phyloP scores from a whole-genome alignment of 2,329 filamentous ascomycete genomes.

The Phyllosticta citrichinensis region DNA sequence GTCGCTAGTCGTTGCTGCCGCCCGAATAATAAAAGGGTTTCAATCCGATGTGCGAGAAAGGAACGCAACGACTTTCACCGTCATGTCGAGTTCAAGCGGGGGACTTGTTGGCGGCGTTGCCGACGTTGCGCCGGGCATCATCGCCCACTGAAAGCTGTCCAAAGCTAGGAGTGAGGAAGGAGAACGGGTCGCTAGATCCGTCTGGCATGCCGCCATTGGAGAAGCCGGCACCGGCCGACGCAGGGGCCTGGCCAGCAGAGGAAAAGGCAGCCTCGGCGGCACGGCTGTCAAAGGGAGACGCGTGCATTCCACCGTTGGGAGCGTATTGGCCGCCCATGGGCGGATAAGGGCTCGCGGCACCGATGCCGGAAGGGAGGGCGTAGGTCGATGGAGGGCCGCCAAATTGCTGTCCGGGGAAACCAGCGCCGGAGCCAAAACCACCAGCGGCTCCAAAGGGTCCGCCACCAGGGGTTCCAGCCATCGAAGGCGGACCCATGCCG shows the following conservation, averaged over 20 bases:
- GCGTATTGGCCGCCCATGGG: slow-evolving; percentile 74
- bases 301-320: slow-evolving; percentile 67
- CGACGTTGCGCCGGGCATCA: slow-evolving; percentile 34
- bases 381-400: slow-evolving; percentile 83
- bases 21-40: slow-evolving; percentile 10
- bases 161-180: slow-evolving; percentile 67
- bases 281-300: slow-evolving; percentile 84
- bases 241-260: slow-evolving; percentile 71
- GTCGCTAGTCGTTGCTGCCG: slow-evolving; percentile 12
- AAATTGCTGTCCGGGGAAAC: slow-evolving; percentile 65
- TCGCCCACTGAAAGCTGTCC: slow-evolving; percentile 61
- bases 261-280: slow-evolving; percentile 92
- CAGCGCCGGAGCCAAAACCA: slow-evolving; percentile 51
- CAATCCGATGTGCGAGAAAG: slow-evolving; percentile 12
- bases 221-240: slow-evolving; percentile 55
- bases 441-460: slow-evolving; percentile 63
- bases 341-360: slow-evolving; percentile 70
- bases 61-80: slow-evolving; percentile 9
- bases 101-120: slow-evolving; percentile 29
- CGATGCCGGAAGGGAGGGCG: slow-evolving; percentile 74
- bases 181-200: slow-evolving; percentile 64
- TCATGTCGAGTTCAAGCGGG: slow-evolving; percentile 22
- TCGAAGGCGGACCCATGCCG: slow-evolving; percentile 77
- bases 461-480: slow-evolving; percentile 60
- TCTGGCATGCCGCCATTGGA: slow-evolving; percentile 61